Percentiles rank a stretch among this genome's conserved stretches.
Evolutionary conservation across 257 asterid species (phyloP).

Genomic region (Schizonepeta tenuifolia): DNA sequence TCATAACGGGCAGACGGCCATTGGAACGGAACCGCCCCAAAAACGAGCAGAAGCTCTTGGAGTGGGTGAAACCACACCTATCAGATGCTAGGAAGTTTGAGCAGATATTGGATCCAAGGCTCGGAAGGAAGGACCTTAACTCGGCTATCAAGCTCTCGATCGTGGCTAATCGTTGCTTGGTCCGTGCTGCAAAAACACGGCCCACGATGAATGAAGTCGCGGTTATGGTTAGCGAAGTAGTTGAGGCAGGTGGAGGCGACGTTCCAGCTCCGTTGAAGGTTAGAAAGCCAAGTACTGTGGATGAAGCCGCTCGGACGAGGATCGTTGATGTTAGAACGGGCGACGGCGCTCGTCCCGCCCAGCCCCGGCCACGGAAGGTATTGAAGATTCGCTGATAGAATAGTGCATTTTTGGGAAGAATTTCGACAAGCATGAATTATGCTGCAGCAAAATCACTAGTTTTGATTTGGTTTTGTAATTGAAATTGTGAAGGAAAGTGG

Average conservation of each 20-base stretch:
- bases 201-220: slow-evolving; percentile 52
- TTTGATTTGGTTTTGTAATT: background rate
- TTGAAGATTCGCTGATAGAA: background rate
- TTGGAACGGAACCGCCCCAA: slow-evolving; percentile 72
- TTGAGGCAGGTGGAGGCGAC: slow-evolving; percentile 11
- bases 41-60: slow-evolving; percentile 77
- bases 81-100: slow-evolving; percentile 67
- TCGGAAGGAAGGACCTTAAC: slow-evolving; percentile 49
- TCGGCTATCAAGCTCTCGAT: slow-evolving; percentile 73
- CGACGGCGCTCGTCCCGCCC: background rate
- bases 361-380: background rate
- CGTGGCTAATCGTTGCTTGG: slow-evolving; percentile 79
- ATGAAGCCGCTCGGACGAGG: background rate
- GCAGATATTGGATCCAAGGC: slow-evolving; percentile 71
- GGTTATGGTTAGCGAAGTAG: slow-evolving; percentile 35
- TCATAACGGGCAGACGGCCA: slow-evolving; percentile 88
- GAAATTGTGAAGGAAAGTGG: slow-evolving; percentile 11
- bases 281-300: background rate
- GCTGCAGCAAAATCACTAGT: background rate
- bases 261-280: background rate
- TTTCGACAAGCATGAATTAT: background rate
- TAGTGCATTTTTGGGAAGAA: background rate
- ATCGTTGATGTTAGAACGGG: background rate
- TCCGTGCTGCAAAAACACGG: slow-evolving; percentile 59
- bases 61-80: slow-evolving; percentile 74